A percentile compares a stretch with the other conserved stretches of the same genome.
phyloP scores from a whole-genome alignment of 768 basidiomycete genomes.

The Tylopilus rubrobrunneus region DNA sequence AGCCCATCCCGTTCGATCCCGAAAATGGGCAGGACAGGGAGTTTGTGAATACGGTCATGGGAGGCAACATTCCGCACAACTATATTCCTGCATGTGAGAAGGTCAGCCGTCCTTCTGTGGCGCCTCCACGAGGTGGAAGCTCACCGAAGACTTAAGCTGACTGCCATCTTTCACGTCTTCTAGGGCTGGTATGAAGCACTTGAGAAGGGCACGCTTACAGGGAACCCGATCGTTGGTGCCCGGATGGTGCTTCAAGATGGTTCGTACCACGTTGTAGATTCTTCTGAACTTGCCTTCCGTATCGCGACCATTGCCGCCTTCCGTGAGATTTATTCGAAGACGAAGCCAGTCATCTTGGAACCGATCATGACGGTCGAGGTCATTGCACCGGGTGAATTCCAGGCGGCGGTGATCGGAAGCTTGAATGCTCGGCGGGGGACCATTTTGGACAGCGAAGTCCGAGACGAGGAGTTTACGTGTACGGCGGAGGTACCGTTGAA shows the following conservation, averaged over 20 bases:
- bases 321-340: slow-evolving; percentile 79
- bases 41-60: slow-evolving; percentile 88
- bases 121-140: not conserved
- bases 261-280: slow-evolving; percentile 90
- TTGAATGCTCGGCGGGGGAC: slow-evolving; percentile 90
- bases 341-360: slow-evolving; percentile 81
- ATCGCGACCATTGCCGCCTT: slow-evolving; percentile 89
- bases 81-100: slow-evolving; percentile 96
- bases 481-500: slow-evolving; percentile 90
- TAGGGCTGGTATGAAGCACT: slow-evolving; percentile 95
- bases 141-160: not conserved
- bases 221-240: slow-evolving; percentile 82
- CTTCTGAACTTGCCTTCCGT: slow-evolving; percentile 93
- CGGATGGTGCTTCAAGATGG: slow-evolving; percentile 90
- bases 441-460: slow-evolving; percentile 92
- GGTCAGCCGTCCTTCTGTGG: slow-evolving; percentile 39
- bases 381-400: slow-evolving; percentile 94
- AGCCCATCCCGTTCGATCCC: slow-evolving; percentile 73
- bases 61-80: slow-evolving; percentile 85
- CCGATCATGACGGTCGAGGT: slow-evolving; percentile 99
- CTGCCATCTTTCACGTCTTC: not conserved
- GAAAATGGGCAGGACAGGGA: slow-evolving; percentile 80
- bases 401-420: slow-evolving; percentile 91
- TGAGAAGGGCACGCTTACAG: slow-evolving; percentile 85
- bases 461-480: slow-evolving; percentile 94